A percentile compares a stretch with the other conserved stretches of the same genome.
These are phyloP conservation scores for Forsythia suspensa DNA, from an alignment of 257 asterid genomes.

Conservation along the genomic window DNA sequence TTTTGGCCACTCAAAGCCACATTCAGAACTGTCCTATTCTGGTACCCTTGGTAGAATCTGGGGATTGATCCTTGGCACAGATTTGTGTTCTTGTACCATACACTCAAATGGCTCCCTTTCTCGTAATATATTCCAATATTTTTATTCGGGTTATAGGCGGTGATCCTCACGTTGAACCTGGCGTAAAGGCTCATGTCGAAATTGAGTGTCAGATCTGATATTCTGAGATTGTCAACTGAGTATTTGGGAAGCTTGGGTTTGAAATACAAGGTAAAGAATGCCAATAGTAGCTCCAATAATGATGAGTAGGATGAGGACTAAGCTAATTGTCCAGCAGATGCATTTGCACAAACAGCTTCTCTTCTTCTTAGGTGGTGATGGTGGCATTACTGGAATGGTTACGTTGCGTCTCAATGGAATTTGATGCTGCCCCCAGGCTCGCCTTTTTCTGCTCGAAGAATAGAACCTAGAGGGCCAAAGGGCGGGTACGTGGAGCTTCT, in stretches of 20 bases:
- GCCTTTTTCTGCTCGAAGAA: conserved; percentile 37
- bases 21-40: conserved; percentile 57
- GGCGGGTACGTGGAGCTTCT: conserved; percentile 42
- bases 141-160: conserved; percentile 72
- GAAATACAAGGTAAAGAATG: conserved; percentile 61
- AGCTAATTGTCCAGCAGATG: conserved; percentile 72
- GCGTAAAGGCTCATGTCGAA: conserved; percentile 74
- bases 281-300: conserved; percentile 61
- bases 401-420: conserved; percentile 24
- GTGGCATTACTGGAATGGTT: conserved; percentile 23
- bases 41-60: conserved; percentile 81
- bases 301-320: conserved; percentile 58
- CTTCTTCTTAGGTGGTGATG: conserved; percentile 26
- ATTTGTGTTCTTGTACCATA: conserved; percentile 72
- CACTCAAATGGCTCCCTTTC: conserved; percentile 75
- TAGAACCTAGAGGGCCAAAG: conserved; percentile 31
- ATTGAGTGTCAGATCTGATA: conserved; percentile 69
- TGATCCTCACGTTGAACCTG: conserved; percentile 69
- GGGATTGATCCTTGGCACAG: conserved; percentile 80
- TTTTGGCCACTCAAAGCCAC: conserved; percentile 64
- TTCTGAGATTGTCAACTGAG: conserved; percentile 78
- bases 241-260: conserved; percentile 80
- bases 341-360: conserved; percentile 61
- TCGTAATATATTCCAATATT: conserved; percentile 89
- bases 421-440: conserved; percentile 27